Base-by-base conservation (phyloP, 179 eudicot species). In the Vitellaria paradoxa region DNA sequence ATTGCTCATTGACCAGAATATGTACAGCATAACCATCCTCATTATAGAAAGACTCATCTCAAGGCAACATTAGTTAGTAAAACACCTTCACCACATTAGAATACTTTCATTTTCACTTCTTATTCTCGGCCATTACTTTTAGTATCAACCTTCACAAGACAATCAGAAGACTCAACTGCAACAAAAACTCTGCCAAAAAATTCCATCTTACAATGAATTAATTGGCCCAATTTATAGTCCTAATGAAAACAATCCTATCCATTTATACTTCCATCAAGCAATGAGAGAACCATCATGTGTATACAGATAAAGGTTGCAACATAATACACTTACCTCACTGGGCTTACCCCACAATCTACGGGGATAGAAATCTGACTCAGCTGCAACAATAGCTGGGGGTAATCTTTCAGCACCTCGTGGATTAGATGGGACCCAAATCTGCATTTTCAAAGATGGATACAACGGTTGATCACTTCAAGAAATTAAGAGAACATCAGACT, bases 331-430 rank as follows among this genome's bases (percentile, higher is more conserved):
- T 26, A 89, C 98, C 90, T 91, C 94, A 76, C 84, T 90, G n/a
- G 98, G 98, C 37, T 71, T 73, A 64, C 98, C 98, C 88, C 90
- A 90, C 64, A 93, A 85, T 81, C 91, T 88, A 76, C 89, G 93
- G 45, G 67, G 87, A 78, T 86, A 89, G 74, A 86, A 85, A 79
- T 93, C 98, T 24, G 97, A 86, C 72, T 89, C 85, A 49, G 90
- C 80, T 74, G 70, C 89, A 86, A 92, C 87, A 73, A 92, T 87
- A 68, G 74, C 86, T 37, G 98, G 94, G 42, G 97, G 93, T 75
- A 91, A 81, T 79, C 80, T 77, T 82, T 93, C 97, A 65, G 98
- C 93, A 67, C 97, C 98, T 79, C 89, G 87, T 7, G 98, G 98
- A 85, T 93, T 93, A 68, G 91, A 75, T 13, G 90, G 82, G 40